Conservation (phyloP, 768 basidiomycete genomes). For the Serendipita sp. region DNA sequence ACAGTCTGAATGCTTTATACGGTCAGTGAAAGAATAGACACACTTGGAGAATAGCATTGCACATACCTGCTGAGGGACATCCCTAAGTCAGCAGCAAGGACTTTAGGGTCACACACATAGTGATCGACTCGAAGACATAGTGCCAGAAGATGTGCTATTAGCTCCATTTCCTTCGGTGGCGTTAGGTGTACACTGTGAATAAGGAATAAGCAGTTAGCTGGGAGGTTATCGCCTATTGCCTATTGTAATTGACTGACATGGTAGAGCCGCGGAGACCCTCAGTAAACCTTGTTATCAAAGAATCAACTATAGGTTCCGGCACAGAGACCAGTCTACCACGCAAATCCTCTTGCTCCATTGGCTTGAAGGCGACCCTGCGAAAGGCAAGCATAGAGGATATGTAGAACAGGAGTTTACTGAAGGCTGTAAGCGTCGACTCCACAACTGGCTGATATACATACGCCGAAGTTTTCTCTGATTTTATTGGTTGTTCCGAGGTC, state of each 20-base stretch:
- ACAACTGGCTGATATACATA: too few species aligned
- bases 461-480: background rate
- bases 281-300: constrained; percentile 63
- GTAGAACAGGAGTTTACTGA: constrained; percentile 61
- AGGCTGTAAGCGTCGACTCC: background rate
- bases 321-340: constrained; percentile 40
- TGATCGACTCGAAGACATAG: constrained; percentile 66
- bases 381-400: constrained; percentile 71
- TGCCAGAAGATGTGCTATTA: constrained; percentile 66
- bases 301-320: constrained; percentile 52
- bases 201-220: background rate
- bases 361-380: constrained; percentile 27
- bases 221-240: too few species aligned
- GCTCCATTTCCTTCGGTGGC: constrained; percentile 47
- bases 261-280: constrained; percentile 54
- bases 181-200: constrained; percentile 25
- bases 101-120: constrained; percentile 50
- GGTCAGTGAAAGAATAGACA: background rate
- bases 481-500: background rate
- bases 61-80: constrained; percentile 44
- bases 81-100: constrained; percentile 59
- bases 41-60: constrained; percentile 16
- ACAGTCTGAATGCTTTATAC: constrained; percentile 38
- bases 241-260: constrained; percentile 24
- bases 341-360: constrained; percentile 32